Conservation (phyloP, 129 eudicot species). For the Centaurea solstitialis region DNA sequence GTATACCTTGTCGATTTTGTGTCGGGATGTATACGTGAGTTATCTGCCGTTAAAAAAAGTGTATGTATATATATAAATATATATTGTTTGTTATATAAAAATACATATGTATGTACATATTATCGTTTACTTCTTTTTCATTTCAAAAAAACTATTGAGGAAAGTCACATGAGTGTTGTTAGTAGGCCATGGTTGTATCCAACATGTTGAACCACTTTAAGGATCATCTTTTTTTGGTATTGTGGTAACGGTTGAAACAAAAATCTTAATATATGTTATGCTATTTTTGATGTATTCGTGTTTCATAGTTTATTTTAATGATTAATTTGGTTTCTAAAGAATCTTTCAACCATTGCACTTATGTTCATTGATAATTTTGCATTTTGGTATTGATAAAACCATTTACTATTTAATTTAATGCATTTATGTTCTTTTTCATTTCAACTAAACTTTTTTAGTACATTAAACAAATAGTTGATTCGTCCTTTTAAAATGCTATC, state of each 20-base stretch:
- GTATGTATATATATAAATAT: too few relatives aligned
- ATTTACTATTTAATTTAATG: background rate
- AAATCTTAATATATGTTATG: background rate
- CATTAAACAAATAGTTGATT: background rate
- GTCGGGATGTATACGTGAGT: too few relatives aligned
- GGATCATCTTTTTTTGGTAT: background rate
- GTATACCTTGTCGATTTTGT: too few relatives aligned
- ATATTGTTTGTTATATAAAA: too few relatives aligned
- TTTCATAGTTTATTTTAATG: too few relatives aligned
- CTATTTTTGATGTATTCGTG: background rate
- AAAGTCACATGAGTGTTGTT: constrained; percentile 16
- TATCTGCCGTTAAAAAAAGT: too few relatives aligned
- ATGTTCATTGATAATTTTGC: background rate
- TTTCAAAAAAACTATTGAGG: background rate
- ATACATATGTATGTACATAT: too few relatives aligned
- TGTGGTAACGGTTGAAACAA: background rate
- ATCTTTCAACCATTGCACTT: background rate
- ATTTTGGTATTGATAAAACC: background rate
- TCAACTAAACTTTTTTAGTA: background rate
- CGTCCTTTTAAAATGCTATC: background rate
- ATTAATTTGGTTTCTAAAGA: background rate
- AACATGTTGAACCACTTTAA: background rate
- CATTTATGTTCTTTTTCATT: background rate
- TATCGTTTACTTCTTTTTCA: background rate
- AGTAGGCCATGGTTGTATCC: constrained; percentile 3